Evolutionary conservation across 441 rosid genomes (phyloP), one percentile per base, ranked within the genome.

Genomic region (Gossypium laxum): DNA sequence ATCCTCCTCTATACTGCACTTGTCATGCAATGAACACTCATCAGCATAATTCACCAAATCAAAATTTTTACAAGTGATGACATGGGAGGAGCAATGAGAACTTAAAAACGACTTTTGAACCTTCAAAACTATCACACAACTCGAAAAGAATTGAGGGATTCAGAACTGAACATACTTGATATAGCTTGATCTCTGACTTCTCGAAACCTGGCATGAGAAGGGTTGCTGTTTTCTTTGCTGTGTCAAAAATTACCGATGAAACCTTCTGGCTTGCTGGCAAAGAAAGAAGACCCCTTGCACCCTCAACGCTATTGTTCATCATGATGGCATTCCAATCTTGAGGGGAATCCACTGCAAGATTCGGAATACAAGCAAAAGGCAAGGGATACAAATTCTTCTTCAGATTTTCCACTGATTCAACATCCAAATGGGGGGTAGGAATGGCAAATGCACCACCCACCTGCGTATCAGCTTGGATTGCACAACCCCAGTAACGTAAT

Each of bases 121-220:
- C 43, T 38, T 38, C 11, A 38, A 38, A 34, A 38, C 11, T 38
- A 7, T 38, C 11, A 38, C 43, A 38, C 43, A 38, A 38, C 43
- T 38, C 1, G 43, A 7, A 38, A 65, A 58, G 5, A 68, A 47
- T 1, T 45, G 28, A 60, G 74, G 50, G 48, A 17, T 19, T 51
- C 50, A 62, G 70, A 69, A 63, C 11, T 50, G 45, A 57, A 64
- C 80, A 58, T 84, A 91, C 98, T 79, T 91, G 98, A 80, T 85
- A 91, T 48, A 91, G 83, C 87, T 87, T 91, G 84, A 91, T 91
- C 83, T 93, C 96, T 1, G 98, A 83, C 86, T 93, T 93, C 54
- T 91, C 87, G 75, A 88, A 91, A 56, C 97, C 95, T 14, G 96
- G 98, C 96, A 93, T 85, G 71, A 90, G 83, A 72, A 93, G 89